Conservation (phyloP, 768 basidiomycete species). For the Phanerodontia chrysosporium region DNA sequence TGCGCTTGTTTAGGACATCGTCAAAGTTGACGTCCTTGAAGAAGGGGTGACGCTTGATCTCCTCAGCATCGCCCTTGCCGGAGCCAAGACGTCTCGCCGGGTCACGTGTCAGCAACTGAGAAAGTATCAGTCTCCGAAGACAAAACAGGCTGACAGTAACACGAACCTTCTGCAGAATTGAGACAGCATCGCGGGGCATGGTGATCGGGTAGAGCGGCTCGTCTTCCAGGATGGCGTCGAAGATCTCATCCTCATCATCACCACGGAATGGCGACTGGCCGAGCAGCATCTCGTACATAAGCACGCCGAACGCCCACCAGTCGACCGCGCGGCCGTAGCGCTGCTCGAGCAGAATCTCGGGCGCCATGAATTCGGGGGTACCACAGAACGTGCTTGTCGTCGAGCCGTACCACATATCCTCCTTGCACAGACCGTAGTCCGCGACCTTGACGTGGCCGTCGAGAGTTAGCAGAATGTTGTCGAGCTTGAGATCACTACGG, state of each 20-base stretch:
- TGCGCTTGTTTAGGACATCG: slow-evolving; percentile 94
- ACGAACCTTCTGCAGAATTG: slow-evolving; percentile 86
- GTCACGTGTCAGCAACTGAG: slow-evolving; percentile 86
- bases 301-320: slow-evolving; percentile 99
- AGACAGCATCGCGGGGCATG: slow-evolving; percentile 97
- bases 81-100: slow-evolving; percentile 88
- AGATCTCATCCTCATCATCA: slow-evolving; percentile 99
- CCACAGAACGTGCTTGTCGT: slow-evolving; percentile 99
- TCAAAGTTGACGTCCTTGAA: slow-evolving; percentile 98
- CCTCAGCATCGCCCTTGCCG: slow-evolving; percentile 88
- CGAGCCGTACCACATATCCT: slow-evolving; percentile 95
- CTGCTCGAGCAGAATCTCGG: slow-evolving; percentile 98
- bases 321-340: slow-evolving; percentile 98
- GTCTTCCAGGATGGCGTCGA: slow-evolving; percentile 97
- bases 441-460: slow-evolving; percentile 99
- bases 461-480: slow-evolving; percentile 93
- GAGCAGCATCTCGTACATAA: slow-evolving; percentile 98
- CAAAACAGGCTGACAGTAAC: not conserved
- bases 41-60: slow-evolving; percentile 96
- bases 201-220: slow-evolving; percentile 98
- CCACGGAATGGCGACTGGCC: slow-evolving; percentile 99
- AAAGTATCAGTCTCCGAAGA: not conserved
- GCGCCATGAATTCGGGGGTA: slow-evolving; percentile 99
- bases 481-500: slow-evolving; percentile 88
- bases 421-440: slow-evolving; percentile 98